These are phyloP conservation scores for Plasmodium cynomolgi DNA, from an alignment of 169 alveolate species.

Conservation along the genomic window DNA sequence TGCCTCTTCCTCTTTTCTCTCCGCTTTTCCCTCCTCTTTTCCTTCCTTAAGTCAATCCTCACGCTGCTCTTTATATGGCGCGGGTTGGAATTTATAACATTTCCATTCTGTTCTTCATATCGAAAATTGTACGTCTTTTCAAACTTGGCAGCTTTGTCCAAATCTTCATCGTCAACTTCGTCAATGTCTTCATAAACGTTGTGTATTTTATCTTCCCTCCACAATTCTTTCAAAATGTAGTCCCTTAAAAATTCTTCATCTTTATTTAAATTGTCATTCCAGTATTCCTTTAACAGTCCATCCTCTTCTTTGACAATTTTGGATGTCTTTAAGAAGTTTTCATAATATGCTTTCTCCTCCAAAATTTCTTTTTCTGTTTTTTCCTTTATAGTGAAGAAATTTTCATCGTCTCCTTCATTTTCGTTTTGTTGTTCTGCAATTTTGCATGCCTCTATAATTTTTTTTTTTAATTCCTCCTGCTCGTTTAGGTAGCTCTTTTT, in stretches of 20 bases:
- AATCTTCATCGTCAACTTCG: conserved; percentile 81
- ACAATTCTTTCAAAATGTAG: conserved; percentile 83
- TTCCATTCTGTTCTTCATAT: conserved; percentile 39
- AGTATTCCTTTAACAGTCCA: conserved; percentile 66
- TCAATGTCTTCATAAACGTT: conserved; percentile 75
- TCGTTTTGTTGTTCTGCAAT: conserved; percentile 58
- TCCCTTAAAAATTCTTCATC: conserved; percentile 86
- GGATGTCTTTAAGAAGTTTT: conserved; percentile 52
- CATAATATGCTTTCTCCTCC: conserved; percentile 50
- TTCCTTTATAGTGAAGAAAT: conserved; percentile 74
- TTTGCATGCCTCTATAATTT: conserved; percentile 78
- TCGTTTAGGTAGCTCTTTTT: conserved; percentile 75
- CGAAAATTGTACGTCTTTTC: conserved; percentile 82
- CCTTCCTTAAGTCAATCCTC: conserved; percentile 22
- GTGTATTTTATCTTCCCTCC: conserved; percentile 83
- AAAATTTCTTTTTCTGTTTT: conserved; percentile 58
- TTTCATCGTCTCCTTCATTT: conserved; percentile 71
- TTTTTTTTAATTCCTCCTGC: conserved; percentile 80
- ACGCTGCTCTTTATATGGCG: conserved; percentile 48
- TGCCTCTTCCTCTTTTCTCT: conserved; percentile 21
- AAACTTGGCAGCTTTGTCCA: conserved; percentile 81
- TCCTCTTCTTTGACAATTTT: conserved; percentile 45
- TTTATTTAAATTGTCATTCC: conserved; percentile 76
- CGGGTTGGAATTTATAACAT: conserved; percentile 30
- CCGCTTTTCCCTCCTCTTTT: conserved; percentile 42